Percentiles rank a stretch among this genome's conserved stretches.
Evolutionary conservation across 176 grass and related monocot species (phyloP).

Genomic region (Rhynchospora breviuscula): DNA sequence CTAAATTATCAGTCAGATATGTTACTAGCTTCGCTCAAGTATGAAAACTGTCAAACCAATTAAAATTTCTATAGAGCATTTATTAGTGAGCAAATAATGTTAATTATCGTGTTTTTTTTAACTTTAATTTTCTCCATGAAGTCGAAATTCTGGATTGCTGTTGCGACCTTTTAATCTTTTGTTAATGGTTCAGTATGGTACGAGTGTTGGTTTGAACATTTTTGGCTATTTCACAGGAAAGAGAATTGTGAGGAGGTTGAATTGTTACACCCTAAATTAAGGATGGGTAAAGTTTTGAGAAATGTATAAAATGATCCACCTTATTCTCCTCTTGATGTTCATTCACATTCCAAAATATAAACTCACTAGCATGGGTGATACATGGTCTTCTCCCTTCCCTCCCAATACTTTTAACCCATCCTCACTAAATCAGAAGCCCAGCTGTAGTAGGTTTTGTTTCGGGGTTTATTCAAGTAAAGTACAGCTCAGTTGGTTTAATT

Average conservation of each 20-base stretch:
- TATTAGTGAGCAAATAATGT: neutral
- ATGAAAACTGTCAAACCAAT: neutral
- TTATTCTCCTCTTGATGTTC: neutral
- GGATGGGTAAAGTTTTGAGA: neutral
- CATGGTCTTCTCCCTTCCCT: neutral
- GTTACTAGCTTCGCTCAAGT: neutral
- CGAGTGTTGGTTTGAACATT: neutral
- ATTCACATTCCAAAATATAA: neutral
- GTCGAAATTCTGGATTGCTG: neutral
- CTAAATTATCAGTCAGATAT: neutral
- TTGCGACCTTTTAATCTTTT: neutral
- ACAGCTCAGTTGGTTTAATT: neutral
- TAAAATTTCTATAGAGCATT: neutral
- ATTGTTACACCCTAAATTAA: neutral
- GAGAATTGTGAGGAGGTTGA: neutral
- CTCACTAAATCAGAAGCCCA: neutral
- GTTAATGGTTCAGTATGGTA: neutral
- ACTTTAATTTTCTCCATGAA: neutral
- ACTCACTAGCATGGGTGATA: conserved; percentile 6
- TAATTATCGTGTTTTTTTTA: neutral
- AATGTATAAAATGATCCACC: neutral
- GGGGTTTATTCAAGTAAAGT: neutral
- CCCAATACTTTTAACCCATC: neutral
- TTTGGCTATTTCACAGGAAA: neutral
- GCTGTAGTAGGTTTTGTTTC: neutral